Base-by-base conservation (phyloP, 2,329 filamentous ascomycete genomes). In the Trichoderma gracile region DNA sequence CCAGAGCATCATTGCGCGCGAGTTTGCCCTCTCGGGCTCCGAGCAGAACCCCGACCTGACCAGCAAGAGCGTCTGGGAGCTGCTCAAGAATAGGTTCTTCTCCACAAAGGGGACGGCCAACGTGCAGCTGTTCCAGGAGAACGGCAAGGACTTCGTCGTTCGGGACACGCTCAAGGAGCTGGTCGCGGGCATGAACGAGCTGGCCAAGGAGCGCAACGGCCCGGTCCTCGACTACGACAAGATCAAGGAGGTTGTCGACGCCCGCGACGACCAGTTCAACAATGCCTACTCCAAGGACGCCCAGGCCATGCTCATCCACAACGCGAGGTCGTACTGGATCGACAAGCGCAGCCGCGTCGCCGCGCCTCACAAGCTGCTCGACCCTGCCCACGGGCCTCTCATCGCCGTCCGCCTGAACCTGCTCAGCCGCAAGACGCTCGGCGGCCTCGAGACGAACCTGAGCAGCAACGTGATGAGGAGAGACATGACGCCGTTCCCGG, bases 11-110 rank as follows among this genome's bases (percentile, higher is more conserved):
- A 82, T 87, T 53, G 82, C 83, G n/a, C 79, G 81, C 21, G 85
- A 88, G 72, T 87, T 88, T 65, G 84, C 82, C 14, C 80, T 88
- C 0, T 88, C 85, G 0, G 85, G 85, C 9, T 86, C 84, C 0
- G 85, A 88, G 74, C 85, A 88, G 76, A 88, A 88, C 74, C 84
- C 84, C 0, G 85, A 88, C 68, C 67, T 88, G 33, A 86, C 84
- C 1, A 74, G 72, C 71, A 88, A 88, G 76, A 86, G 81, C 71
- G 74, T 84, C 53, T 81, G 82, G 79, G 73, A 82, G 70, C 68
- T 85, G 2, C 74, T 86, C 14, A 76, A 72, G n/a, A 66, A 60
- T 42, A 79, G 85, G 30, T 65, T 86, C 27, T 79, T 87, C 47
- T 78, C 25, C 49, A 78, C 77, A 52, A 82, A 82, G 65, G 85